Evolutionary conservation across 495 filamentous ascomycete genomes (phyloP), one percentile per base, ranked within the genome.

Genomic region (Niebla homalea): DNA sequence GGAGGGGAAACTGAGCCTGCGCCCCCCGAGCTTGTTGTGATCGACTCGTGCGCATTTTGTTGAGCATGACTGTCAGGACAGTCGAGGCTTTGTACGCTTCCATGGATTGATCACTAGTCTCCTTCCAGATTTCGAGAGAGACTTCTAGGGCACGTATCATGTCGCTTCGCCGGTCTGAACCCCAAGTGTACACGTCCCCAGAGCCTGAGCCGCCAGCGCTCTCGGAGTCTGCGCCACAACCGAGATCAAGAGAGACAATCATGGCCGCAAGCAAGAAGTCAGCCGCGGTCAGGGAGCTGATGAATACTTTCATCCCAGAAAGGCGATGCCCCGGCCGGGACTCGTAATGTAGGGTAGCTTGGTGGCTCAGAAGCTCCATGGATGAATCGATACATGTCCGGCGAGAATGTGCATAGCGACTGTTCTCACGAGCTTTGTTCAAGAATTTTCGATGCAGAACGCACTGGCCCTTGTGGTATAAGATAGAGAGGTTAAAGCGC

Each of bases 251-350:
- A 55, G 81, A 82, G 18, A 97, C 74, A 49, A 94, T 79, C 87
- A 94, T 95, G 2, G 86, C 84, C 1, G 86, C 88, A 16, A 93
- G 79, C 14, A 94, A 67, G 57, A 90, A 94, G 57, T 97, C 90
- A 21, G 77, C 72, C 43, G 80, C 84, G 16, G 87, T 86, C 4
- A 93, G 74, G 0, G 84, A 84, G 16, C 78, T 87, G 45, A 90
- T 78, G 62, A 83, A 85, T 73, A 76, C 87, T 57, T 80, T 79
- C 63, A 87, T 81, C 19, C 73, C 73, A 48, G 82, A 76, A 37
- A 89, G 64, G 15, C 84, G 75, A 5, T 87, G 85, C 29, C 79
- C 79, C 2, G 82, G 78, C 59, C 84, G 76, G 3, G 78, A 83
- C 57, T 94, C 89, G 19, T 73, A 71, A 61, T 85, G 76, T 14